Evolutionary conservation across 2,329 filamentous ascomycete genomes (phyloP).

Genomic region (Talaromyces sp.): DNA sequence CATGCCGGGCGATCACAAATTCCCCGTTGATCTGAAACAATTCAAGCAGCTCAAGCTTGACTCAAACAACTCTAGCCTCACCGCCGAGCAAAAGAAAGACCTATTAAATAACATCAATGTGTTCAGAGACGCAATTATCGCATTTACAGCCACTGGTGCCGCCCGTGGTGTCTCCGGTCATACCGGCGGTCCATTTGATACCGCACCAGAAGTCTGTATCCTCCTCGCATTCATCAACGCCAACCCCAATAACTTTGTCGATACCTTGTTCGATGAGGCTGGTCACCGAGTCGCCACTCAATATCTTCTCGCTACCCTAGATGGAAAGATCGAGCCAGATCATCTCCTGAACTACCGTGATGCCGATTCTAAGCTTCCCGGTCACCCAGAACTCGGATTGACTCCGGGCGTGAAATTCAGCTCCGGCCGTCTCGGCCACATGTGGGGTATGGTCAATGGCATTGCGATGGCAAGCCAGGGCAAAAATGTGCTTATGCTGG

Average conservation of each 20-base stretch:
- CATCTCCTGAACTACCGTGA: constrained; percentile 47
- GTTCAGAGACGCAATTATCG: constrained; percentile 44
- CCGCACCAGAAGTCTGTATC: constrained; percentile 45
- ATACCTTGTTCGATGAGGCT: constrained; percentile 43
- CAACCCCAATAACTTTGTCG: constrained; percentile 35
- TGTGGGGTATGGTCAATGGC: constrained; percentile 45
- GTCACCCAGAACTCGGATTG: constrained; percentile 44
- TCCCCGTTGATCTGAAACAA: constrained; percentile 37
- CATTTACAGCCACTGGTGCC: constrained; percentile 43
- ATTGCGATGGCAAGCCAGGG: constrained; percentile 41
- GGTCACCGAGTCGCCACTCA: constrained; percentile 47
- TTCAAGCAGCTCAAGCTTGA: constrained; percentile 42
- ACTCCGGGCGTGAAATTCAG: constrained; percentile 46
- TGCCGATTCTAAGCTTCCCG: constrained; percentile 43
- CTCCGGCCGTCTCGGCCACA: constrained; percentile 44
- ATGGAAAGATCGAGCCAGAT: constrained; percentile 41
- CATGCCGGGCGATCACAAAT: constrained; percentile 21
- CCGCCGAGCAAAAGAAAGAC: constrained; percentile 39
- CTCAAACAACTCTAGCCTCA: constrained; percentile 37
- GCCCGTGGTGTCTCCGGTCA: constrained; percentile 43
- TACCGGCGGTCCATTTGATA: constrained; percentile 46
- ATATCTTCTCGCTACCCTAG: constrained; percentile 41
- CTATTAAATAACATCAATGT: constrained; percentile 42
- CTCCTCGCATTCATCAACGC: constrained; percentile 40
- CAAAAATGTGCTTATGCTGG: constrained; percentile 41